Conservation (phyloP, 1,284 basidiomycete genomes). For the Kwoniella shivajii region DNA sequence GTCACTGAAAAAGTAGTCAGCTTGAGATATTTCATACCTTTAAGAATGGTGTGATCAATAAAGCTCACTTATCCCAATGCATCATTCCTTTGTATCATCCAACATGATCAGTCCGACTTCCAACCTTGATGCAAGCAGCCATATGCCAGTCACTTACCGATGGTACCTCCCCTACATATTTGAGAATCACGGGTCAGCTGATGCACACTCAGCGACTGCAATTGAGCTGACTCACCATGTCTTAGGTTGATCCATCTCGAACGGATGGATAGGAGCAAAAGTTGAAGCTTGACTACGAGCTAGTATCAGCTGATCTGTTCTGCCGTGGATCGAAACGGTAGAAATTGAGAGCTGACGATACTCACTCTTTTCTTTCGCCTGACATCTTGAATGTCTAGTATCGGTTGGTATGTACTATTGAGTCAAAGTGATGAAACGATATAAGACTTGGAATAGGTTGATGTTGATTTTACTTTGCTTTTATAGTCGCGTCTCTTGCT, state of each 20-base stretch:
- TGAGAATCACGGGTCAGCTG: not conserved
- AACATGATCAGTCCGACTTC: not conserved
- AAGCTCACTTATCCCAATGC: slow-evolving; percentile 52
- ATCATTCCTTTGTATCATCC: slow-evolving; percentile 37
- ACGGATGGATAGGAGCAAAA: slow-evolving; percentile 54
- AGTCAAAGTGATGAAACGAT: not conserved
- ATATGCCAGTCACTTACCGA: slow-evolving; percentile 17
- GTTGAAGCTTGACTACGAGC: slow-evolving; percentile 27
- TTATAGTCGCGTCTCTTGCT: no score
- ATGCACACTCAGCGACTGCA: not conserved
- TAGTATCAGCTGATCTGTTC: not conserved
- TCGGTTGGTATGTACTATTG: no score
- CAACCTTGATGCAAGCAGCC: not conserved
- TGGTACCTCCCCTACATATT: slow-evolving; percentile 27
- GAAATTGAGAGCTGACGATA: not conserved
- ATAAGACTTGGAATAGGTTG: no score
- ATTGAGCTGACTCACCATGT: slow-evolving; percentile 40
- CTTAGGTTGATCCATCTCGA: slow-evolving; percentile 53
- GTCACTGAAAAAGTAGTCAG: slow-evolving; percentile 35
- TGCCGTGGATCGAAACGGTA: not conserved
- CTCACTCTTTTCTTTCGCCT: slow-evolving; percentile 5
- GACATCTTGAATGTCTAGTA: not conserved
- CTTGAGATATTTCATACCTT: not conserved
- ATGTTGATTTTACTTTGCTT: no score
- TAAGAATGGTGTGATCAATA: not conserved